Evolutionary conservation across 768 basidiomycete genomes (phyloP).

Genomic region (Mycena olivaceomarginata): DNA sequence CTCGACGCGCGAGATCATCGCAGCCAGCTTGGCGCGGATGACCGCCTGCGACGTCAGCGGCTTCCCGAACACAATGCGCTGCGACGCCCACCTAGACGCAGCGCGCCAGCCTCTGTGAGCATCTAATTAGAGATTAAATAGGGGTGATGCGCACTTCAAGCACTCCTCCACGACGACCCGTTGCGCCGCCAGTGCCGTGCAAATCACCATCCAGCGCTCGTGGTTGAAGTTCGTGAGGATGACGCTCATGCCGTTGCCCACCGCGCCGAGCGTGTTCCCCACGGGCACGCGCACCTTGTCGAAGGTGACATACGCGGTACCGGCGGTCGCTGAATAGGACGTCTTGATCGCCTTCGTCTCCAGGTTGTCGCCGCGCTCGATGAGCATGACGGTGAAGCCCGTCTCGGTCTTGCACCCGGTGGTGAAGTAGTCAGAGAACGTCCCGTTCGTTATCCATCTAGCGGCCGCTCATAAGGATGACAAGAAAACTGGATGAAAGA

Average conservation of each 20-base stretch:
- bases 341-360: constrained; percentile 95
- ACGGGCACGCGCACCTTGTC: constrained; percentile 90
- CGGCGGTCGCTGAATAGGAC: constrained; percentile 93
- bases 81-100: constrained; percentile 84
- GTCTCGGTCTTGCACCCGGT: constrained; percentile 86
- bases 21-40: constrained; percentile 90
- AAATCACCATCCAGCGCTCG: constrained; percentile 92
- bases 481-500: neutral
- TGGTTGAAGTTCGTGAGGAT: constrained; percentile 90
- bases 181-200: constrained; percentile 83
- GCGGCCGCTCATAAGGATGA: neutral
- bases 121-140: neutral
- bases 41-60: constrained; percentile 89
- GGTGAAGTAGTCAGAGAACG: constrained; percentile 90
- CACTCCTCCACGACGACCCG: constrained; percentile 92
- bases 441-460: constrained; percentile 94
- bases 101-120: neutral
- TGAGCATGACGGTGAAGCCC: constrained; percentile 86
- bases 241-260: constrained; percentile 89
- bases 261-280: constrained; percentile 90
- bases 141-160: constrained; percentile 74
- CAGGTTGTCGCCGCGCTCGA: constrained; percentile 82
- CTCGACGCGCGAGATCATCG: constrained; percentile 95
- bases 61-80: constrained; percentile 94
- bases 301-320: constrained; percentile 91